Conservation (phyloP, 805 yeast species). For the Nakazawaea pomicola region DNA sequence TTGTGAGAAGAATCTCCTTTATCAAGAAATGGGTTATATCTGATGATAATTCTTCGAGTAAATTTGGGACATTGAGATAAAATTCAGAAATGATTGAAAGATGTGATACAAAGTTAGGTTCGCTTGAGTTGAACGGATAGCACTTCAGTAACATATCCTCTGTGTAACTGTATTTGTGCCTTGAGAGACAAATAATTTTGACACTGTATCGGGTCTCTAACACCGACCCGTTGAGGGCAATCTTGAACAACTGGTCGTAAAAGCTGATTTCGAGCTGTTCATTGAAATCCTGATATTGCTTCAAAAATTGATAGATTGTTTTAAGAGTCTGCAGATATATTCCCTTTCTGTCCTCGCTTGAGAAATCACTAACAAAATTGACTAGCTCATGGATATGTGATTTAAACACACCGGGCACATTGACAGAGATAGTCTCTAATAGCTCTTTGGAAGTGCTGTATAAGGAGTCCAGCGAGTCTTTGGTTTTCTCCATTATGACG, state of each 20-base stretch:
- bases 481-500: constrained; percentile 43
- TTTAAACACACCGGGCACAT: constrained; percentile 60
- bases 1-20: constrained; percentile 55
- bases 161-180: constrained; percentile 35
- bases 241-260: constrained; percentile 35
- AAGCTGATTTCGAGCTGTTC: constrained; percentile 42
- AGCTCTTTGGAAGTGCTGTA: constrained; percentile 42
- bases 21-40: constrained; percentile 58
- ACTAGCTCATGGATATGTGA: constrained; percentile 51
- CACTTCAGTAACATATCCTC: constrained; percentile 34
- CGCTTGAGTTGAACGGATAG: constrained; percentile 44
- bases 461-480: constrained; percentile 27
- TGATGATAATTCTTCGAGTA: constrained; percentile 48
- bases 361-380: constrained; percentile 27
- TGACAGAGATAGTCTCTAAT: constrained; percentile 52
- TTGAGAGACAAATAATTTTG: constrained; percentile 47
- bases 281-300: constrained; percentile 39
- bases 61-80: constrained; percentile 40
- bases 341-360: constrained; percentile 2
- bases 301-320: constrained; percentile 55
- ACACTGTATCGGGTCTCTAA: constrained; percentile 61
- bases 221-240: constrained; percentile 51
- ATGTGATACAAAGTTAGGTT: constrained; percentile 44
- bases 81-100: constrained; percentile 58
- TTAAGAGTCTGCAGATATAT: constrained; percentile 37